Percentiles rank a stretch among this genome's conserved stretches.
Conservation (phyloP, 768 basidiomycete genomes). For the Neoboletus subvelutipes region DNA sequence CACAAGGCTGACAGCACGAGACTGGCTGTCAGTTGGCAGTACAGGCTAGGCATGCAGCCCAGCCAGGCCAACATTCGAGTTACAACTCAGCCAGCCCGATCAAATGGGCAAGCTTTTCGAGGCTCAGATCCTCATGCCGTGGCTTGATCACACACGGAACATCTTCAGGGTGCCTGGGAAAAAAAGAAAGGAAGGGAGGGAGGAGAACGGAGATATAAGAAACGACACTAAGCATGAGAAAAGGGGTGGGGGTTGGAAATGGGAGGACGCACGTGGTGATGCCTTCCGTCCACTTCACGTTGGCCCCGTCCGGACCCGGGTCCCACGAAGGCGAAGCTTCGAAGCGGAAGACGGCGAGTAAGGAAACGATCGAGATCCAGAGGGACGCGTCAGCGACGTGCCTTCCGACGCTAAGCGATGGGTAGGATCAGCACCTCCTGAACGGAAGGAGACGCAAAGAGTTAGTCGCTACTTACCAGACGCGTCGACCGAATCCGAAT, state of each 20-base stretch:
- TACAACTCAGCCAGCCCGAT: conserved; percentile 7
- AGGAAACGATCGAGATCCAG: conserved; percentile 27
- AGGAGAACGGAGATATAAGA: neutral
- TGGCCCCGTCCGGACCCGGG: conserved; percentile 18
- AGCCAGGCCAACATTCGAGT: neutral
- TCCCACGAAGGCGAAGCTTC: conserved; percentile 15
- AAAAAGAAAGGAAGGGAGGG: neutral
- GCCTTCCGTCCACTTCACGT: conserved; percentile 22
- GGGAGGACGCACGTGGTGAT: conserved; percentile 22
- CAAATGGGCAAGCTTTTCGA: conserved; percentile 15
- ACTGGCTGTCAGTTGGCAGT: neutral
- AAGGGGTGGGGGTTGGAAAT: neutral
- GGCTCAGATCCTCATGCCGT: conserved; percentile 5
- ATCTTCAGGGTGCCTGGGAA: conserved; percentile 12
- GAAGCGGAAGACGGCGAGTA: conserved; percentile 20
- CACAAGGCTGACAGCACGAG: neutral
- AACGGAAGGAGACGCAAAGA: neutral
- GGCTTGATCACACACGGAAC: conserved; percentile 12
- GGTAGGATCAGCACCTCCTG: neutral
- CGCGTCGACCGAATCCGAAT: conserved; percentile 45
- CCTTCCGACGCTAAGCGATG: conserved; percentile 38
- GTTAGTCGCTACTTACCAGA: conserved; percentile 9
- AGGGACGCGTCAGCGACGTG: conserved; percentile 42
- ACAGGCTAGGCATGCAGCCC: neutral
- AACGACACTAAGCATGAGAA: neutral